phyloP scores from a whole-genome alignment of 2,329 filamentous ascomycete species.

The Pseudogymnoascus verrucosus region DNA sequence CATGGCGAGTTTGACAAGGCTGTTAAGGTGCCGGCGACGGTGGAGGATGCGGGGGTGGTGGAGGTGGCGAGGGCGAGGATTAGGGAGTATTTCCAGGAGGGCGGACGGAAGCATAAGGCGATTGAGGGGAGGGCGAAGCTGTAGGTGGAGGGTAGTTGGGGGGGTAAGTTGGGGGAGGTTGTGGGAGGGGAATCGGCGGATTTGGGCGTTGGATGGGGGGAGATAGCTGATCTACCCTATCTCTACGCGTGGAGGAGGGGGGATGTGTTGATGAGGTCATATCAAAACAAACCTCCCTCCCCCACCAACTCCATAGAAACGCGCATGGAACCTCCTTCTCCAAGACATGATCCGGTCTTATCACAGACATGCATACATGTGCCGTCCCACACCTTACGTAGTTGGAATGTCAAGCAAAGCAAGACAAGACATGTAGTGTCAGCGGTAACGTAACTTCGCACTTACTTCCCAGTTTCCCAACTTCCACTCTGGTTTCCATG shows the following conservation, averaged over 20 bases:
- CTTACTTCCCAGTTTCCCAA: too few relatives aligned
- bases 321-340: neutral
- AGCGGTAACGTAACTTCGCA: too few relatives aligned
- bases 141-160: slow-evolving; percentile 22
- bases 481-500: neutral
- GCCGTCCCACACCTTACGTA: too few relatives aligned
- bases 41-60: slow-evolving; percentile 72
- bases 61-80: slow-evolving; percentile 65
- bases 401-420: too few relatives aligned
- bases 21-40: slow-evolving; percentile 71
- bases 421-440: too few relatives aligned
- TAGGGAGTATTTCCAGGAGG: slow-evolving; percentile 62
- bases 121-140: slow-evolving; percentile 39
- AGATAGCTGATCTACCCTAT: neutral
- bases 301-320: neutral
- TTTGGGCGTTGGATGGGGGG: too few relatives aligned
- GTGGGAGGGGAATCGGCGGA: neutral
- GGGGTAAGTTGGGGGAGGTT: neutral
- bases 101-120: slow-evolving; percentile 21
- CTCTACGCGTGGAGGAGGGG: neutral
- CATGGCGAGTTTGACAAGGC: slow-evolving; percentile 63
- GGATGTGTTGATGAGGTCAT: neutral
- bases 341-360: too few relatives aligned
- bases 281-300: neutral
- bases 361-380: too few relatives aligned